These are phyloP conservation scores for Venturiaceae sp. DNA, from an alignment of 2,329 filamentous ascomycete genomes.

Conservation along the genomic window DNA sequence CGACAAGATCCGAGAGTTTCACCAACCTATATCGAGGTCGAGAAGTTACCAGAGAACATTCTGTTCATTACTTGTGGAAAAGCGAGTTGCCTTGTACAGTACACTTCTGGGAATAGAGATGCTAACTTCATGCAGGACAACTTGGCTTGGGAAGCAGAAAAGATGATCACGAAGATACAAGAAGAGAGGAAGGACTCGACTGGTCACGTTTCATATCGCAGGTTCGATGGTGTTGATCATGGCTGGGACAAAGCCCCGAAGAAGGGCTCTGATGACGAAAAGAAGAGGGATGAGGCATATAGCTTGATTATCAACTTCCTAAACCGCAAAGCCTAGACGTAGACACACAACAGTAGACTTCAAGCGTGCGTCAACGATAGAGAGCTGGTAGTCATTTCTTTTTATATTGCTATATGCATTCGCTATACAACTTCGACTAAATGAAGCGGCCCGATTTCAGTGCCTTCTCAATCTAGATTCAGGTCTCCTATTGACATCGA, in stretches of 20 bases:
- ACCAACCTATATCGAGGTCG: slow-evolving; percentile 19
- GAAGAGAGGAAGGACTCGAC: slow-evolving; percentile 7
- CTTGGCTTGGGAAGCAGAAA: slow-evolving; percentile 26
- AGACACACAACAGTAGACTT: no score
- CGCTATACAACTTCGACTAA: no score
- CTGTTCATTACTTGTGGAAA: slow-evolving; percentile 20
- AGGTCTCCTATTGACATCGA: no score
- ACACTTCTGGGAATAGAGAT: no score
- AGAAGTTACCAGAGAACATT: slow-evolving; percentile 16
- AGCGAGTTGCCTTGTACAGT: not conserved
- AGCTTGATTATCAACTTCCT: not conserved
- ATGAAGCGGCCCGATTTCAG: no score
- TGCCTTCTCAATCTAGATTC: no score
- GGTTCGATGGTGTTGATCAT: slow-evolving; percentile 24
- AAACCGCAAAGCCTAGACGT: not conserved
- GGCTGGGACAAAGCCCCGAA: slow-evolving; percentile 26
- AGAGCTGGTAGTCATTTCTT: no score
- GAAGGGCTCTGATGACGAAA: not conserved
- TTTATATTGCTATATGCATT: no score
- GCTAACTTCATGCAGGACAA: slow-evolving; percentile 22
- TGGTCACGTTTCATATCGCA: slow-evolving; percentile 14
- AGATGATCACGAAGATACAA: slow-evolving; percentile 19
- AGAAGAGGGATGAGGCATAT: not conserved
- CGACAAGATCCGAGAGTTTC: slow-evolving; percentile 24
- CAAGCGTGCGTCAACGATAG: no score